phyloP scores from a whole-genome alignment of 768 basidiomycete species.

The Mycena vitilis region DNA sequence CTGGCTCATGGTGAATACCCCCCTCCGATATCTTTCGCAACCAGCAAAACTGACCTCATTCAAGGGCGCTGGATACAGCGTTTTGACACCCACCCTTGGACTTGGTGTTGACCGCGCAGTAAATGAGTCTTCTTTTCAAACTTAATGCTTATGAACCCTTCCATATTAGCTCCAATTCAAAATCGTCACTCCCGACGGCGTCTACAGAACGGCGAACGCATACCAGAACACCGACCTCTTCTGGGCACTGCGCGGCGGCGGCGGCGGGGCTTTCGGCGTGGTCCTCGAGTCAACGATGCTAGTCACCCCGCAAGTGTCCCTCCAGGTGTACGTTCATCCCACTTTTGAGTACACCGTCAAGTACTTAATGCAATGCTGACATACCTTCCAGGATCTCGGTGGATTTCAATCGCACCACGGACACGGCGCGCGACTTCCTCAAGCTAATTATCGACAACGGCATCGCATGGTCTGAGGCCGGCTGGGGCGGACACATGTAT shows the following conservation, averaged over 20 bases:
- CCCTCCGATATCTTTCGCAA: neutral
- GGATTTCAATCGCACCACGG: constrained; percentile 36
- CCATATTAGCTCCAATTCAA: constrained; percentile 45
- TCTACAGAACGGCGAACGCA: constrained; percentile 52
- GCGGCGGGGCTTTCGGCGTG: constrained; percentile 57
- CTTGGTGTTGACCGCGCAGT: constrained; percentile 26
- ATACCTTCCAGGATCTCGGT: constrained; percentile 38
- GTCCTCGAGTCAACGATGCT: constrained; percentile 42
- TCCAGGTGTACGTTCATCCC: constrained; percentile 30
- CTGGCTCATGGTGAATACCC: constrained; percentile 15
- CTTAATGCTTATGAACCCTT: constrained; percentile 20
- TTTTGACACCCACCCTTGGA: constrained; percentile 20
- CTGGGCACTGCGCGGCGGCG: constrained; percentile 60
- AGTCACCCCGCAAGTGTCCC: constrained; percentile 9
- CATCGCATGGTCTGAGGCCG: constrained; percentile 43
- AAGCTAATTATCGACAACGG: constrained; percentile 43
- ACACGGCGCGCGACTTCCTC: constrained; percentile 40
- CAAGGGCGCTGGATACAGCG: constrained; percentile 24
- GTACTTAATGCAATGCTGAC: constrained; percentile 12
- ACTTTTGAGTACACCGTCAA: neutral
- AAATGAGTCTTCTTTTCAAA: constrained; percentile 27
- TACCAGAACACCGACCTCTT: constrained; percentile 58
- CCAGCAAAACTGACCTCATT: neutral
- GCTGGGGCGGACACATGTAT: constrained; percentile 52
- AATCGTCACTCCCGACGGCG: constrained; percentile 58